phyloP scores from a whole-genome alignment of 140 eudicot species.

The Senecio squalidus region DNA sequence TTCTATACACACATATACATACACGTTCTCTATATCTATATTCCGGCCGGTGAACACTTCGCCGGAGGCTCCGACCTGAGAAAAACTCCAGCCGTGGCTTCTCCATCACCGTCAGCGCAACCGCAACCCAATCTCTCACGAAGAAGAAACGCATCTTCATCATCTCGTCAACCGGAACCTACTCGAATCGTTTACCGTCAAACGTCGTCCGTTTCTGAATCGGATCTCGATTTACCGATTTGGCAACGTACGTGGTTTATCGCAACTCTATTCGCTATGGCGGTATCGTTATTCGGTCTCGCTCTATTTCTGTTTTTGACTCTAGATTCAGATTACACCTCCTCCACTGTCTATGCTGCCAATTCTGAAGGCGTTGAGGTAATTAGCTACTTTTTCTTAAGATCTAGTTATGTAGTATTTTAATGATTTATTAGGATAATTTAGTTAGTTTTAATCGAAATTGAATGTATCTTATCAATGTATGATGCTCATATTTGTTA shows the following conservation, averaged over 20 bases:
- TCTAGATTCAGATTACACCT: conserved; percentile 53
- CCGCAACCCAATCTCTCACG: conserved; percentile 41
- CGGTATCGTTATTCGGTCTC: conserved; percentile 55
- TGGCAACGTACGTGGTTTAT: conserved; percentile 80
- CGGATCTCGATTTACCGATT: conserved; percentile 56
- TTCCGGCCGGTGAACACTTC: conserved; percentile 7
- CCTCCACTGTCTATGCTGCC: conserved; percentile 56
- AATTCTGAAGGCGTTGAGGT: conserved; percentile 89
- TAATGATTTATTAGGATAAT: too few relatives aligned
- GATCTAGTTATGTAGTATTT: too few relatives aligned
- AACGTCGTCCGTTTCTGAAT: conserved; percentile 25
- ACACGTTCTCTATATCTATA: background rate
- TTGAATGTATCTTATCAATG: too few relatives aligned
- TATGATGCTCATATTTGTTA: too few relatives aligned
- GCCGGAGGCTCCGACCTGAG: conserved; percentile 23
- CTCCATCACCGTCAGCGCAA: conserved; percentile 43
- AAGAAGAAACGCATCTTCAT: conserved; percentile 27
- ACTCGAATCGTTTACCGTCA: conserved; percentile 55
- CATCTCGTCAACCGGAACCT: conserved; percentile 17
- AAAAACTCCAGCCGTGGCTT: conserved; percentile 80
- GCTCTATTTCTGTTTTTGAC: conserved; percentile 61
- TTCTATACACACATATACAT: background rate
- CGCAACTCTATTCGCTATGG: conserved; percentile 54
- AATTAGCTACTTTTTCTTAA: background rate
- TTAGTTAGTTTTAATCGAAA: too few relatives aligned